Evolutionary conservation across 305 asterid species (phyloP).

Genomic region (Fraxinus velutina): DNA sequence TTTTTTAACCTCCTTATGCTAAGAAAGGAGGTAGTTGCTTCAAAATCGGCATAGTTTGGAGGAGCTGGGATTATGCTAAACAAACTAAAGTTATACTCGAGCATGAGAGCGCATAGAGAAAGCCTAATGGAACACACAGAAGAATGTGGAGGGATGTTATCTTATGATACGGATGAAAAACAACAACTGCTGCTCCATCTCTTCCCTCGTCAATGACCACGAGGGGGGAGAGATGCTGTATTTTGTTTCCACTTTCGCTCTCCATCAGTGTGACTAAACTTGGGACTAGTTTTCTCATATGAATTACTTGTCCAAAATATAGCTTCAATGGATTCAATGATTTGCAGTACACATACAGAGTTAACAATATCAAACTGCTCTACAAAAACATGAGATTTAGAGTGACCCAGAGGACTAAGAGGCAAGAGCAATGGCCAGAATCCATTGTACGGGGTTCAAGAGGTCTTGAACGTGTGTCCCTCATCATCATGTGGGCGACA

Average conservation of each 20-base stretch:
- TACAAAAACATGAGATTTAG: neutral
- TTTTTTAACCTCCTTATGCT: neutral
- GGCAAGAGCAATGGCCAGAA: neutral
- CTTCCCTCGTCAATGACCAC: too few species aligned
- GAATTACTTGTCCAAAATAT: neutral
- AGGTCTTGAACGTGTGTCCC: conserved; percentile 46
- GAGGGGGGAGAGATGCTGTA: too few species aligned
- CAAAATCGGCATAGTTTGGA: neutral
- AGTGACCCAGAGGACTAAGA: neutral
- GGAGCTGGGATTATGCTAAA: neutral
- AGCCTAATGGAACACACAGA: neutral
- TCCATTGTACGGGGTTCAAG: conserved; percentile 36
- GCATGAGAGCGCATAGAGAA: neutral
- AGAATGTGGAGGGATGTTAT: too few species aligned
- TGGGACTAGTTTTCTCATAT: neutral
- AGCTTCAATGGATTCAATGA: neutral
- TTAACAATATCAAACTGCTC: neutral
- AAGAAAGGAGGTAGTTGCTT: neutral
- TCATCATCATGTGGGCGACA: neutral
- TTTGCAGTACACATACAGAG: neutral
- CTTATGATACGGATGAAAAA: neutral
- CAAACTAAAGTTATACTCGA: neutral
- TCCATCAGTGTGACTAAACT: too few species aligned
- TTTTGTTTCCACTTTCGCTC: too few species aligned
- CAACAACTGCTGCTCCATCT: too few species aligned